Evolutionary conservation across 805 yeast genomes (phyloP).

Genomic region (Metschnikowia hibisci): DNA sequence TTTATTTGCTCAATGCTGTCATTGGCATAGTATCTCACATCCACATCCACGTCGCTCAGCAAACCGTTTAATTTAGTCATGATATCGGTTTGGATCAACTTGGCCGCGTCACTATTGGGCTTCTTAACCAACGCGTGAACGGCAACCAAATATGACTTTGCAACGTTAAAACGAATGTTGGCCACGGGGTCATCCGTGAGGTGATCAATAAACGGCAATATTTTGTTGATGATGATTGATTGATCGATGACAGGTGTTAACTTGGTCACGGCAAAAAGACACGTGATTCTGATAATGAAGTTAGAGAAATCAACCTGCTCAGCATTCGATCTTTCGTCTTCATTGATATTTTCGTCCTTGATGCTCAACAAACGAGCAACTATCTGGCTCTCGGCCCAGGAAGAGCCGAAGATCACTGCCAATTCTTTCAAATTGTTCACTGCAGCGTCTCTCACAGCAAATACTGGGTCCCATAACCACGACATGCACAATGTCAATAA

Average conservation of each 20-base stretch:
- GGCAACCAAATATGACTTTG: slow-evolving; percentile 69
- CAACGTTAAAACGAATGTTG: slow-evolving; percentile 91
- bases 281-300: slow-evolving; percentile 88
- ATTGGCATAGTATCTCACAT: slow-evolving; percentile 81
- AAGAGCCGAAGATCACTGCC: slow-evolving; percentile 83
- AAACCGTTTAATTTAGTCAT: slow-evolving; percentile 64
- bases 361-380: slow-evolving; percentile 63
- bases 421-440: slow-evolving; percentile 75
- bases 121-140: slow-evolving; percentile 46
- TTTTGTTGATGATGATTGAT: slow-evolving; percentile 53
- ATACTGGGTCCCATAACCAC: slow-evolving; percentile 99
- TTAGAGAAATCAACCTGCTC: slow-evolving; percentile 53
- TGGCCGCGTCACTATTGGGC: slow-evolving; percentile 19
- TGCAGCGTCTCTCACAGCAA: slow-evolving; percentile 95
- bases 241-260: slow-evolving; percentile 67
- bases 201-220: slow-evolving; percentile 75
- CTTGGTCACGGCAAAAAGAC: slow-evolving; percentile 82
- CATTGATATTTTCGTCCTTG: slow-evolving; percentile 19
- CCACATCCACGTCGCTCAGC: slow-evolving; percentile 72
- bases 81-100: slow-evolving; percentile 42
- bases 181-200: slow-evolving; percentile 82
- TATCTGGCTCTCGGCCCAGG: slow-evolving; percentile 87
- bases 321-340: slow-evolving; percentile 21
- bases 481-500: slow-evolving; percentile 86
- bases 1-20: slow-evolving; percentile 47